Evolutionary conservation across 106 monocot species (phyloP).

Genomic region (Dioscorea dumetorum): DNA sequence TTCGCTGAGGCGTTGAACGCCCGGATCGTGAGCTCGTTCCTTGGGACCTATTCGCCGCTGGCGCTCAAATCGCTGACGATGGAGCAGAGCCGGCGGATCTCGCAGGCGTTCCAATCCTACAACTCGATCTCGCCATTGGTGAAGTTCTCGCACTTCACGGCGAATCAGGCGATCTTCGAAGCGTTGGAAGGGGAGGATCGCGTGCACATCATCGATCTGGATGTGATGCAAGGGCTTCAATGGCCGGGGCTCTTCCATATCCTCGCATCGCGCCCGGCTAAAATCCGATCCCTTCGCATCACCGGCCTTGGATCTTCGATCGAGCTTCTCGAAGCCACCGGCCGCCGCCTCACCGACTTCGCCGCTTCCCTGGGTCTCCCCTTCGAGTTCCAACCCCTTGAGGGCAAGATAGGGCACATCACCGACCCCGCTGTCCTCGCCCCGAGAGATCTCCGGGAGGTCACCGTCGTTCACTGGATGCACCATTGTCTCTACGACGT

Average conservation of each 20-base stretch:
- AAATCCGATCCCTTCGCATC: conserved; percentile 15
- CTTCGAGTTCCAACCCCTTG: conserved; percentile 25
- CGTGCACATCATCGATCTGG: conserved; percentile 23
- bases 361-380: conserved; percentile 49
- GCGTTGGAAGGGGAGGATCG: conserved; percentile 25
- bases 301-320: conserved; percentile 24
- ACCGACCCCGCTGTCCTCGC: conserved; percentile 1
- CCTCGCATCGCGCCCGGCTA: conserved; percentile 19
- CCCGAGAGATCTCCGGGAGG: conserved; percentile 1
- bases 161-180: conserved; percentile 73
- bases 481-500: conserved; percentile 42
- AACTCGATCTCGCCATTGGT: conserved; percentile 49
- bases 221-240: conserved; percentile 33
- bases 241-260: conserved; percentile 45
- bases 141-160: conserved; percentile 88
- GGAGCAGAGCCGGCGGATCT: conserved; percentile 16
- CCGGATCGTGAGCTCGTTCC: conserved; percentile 15
- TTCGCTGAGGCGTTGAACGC: conserved; percentile 56
- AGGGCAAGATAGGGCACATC: conserved; percentile 13
- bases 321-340: conserved; percentile 35
- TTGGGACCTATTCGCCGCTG: conserved; percentile 16
- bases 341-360: conserved; percentile 39
- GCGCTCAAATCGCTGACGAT: conserved; percentile 6
- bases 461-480: conserved; percentile 31
- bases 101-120: conserved; percentile 47